These are phyloP conservation scores for Roridomyces roridus DNA, from an alignment of 768 basidiomycete species.

Conservation along the genomic window DNA sequence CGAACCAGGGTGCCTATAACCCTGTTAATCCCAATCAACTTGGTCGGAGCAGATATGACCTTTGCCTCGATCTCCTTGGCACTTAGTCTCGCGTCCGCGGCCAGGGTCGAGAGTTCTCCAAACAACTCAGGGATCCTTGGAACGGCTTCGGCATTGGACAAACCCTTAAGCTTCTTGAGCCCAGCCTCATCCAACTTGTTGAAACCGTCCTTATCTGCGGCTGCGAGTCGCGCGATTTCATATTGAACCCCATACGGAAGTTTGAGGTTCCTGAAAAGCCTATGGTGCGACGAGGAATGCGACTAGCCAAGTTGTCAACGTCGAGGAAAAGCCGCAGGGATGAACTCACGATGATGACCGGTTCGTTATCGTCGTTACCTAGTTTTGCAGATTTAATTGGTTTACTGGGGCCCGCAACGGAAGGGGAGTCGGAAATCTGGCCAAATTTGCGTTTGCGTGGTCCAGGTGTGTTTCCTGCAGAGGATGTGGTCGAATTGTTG, in stretches of 20 bases:
- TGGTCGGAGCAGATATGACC: conserved; percentile 24
- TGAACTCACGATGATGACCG: conserved; percentile 17
- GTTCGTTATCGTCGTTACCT: conserved; percentile 5
- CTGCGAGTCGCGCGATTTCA: conserved; percentile 55
- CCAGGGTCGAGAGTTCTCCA: conserved; percentile 9
- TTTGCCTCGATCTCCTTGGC: conserved; percentile 43
- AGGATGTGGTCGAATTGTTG: conserved; percentile 20
- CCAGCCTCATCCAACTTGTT: conserved; percentile 34
- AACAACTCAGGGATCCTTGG: conserved; percentile 28
- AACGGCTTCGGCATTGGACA: conserved; percentile 38
- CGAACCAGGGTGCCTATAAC: conserved; percentile 63
- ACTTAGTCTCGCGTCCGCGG: conserved; percentile 33
- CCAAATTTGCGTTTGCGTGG: conserved; percentile 32
- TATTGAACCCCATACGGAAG: conserved; percentile 57
- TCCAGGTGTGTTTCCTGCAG: neutral
- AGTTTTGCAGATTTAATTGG: conserved; percentile 30
- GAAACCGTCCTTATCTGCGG: conserved; percentile 33
- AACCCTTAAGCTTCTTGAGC: conserved; percentile 36
- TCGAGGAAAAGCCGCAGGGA: neutral
- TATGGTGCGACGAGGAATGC: conserved; percentile 13
- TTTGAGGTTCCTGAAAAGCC: conserved; percentile 13
- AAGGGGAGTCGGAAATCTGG: conserved; percentile 27
- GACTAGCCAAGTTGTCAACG: neutral
- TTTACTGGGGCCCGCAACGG: conserved; percentile 27
- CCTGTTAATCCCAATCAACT: neutral